Base-by-base conservation (phyloP, 1,284 basidiomycete genomes). In the Inonotus hispidus region DNA sequence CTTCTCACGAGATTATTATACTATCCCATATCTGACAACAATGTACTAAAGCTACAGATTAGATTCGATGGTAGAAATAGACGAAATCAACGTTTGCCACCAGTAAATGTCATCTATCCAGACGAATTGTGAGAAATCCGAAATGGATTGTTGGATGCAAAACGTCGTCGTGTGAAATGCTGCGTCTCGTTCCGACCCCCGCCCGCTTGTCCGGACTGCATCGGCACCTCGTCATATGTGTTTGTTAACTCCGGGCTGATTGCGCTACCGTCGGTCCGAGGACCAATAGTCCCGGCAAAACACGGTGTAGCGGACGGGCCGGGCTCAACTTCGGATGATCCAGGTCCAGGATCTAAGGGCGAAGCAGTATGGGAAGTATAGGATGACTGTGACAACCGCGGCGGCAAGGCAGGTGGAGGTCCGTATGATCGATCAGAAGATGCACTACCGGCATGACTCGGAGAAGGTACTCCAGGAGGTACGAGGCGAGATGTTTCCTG, bases 81-180 rank as follows among this genome's bases (percentile, higher is more conserved):
- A 32, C 8, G 4, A 32, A 32, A 32, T 32, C 8, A 32, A 32
- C 32, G 3, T 8, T 32, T 32, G 46, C 3, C 23, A 21, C 10
- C 23, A 25, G 27, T 6, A 29, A 27, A 27, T 23, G 3, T 37
- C 10, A 41, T 25, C 14, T 8, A 10, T n/a, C 16, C 16, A 10
- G 14, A 23, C 27, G 25, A 45, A 21, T 13, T n/a, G n/a, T 3
- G 32, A 46, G 45, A 27, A 16, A 11, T 14, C 45, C 45, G 27
- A 45, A 41, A 59, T 35, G 57, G 57, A 45, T 59, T 59, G 27
- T 53, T 59, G 57, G n/a, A 59, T n/a, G 57, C 57, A 38, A 59
- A 59, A n/a, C 13, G 35, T 41, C n/a, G n/a, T n/a, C n/a, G n/a
- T n/a, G n/a, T n/a, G n/a, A n/a, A n/a, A n/a, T n/a, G n/a, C n/a